These are phyloP conservation scores for Trypanosoma boissoni DNA, from an alignment of 208 protist genomes.

Conservation along the genomic window DNA sequence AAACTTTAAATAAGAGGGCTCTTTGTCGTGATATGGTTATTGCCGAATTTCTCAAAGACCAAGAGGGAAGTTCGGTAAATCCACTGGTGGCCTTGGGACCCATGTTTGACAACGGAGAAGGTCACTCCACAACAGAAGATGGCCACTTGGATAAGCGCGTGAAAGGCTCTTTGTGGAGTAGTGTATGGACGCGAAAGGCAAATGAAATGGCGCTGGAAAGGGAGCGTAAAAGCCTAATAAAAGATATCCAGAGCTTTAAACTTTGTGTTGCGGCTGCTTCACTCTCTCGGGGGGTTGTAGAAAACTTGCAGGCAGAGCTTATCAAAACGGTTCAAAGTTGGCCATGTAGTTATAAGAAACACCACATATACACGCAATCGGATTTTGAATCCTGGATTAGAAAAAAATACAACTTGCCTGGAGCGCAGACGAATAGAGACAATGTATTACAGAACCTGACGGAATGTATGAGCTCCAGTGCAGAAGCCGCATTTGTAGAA, in stretches of 20 bases:
- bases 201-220: slow-evolving; percentile 44
- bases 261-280: slow-evolving; percentile 41
- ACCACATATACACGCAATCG: slow-evolving; percentile 20
- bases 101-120: slow-evolving; percentile 19
- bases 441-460: slow-evolving; percentile 26
- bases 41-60: background rate
- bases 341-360: slow-evolving; percentile 19
- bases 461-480: slow-evolving; percentile 60
- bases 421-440: background rate
- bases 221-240: slow-evolving; percentile 31
- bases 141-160: background rate
- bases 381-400: slow-evolving; percentile 22
- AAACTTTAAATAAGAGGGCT: slow-evolving; percentile 41
- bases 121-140: background rate
- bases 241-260: slow-evolving; percentile 35
- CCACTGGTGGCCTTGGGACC: slow-evolving; percentile 15
- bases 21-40: slow-evolving; percentile 48
- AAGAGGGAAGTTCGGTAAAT: too few species aligned
- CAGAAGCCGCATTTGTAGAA: slow-evolving; percentile 62
- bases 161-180: slow-evolving; percentile 19
- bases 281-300: slow-evolving; percentile 47
- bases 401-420: slow-evolving; percentile 1
- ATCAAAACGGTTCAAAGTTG: slow-evolving; percentile 20
- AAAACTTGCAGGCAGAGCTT: slow-evolving; percentile 38
- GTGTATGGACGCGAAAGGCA: slow-evolving; percentile 53